Percentiles rank a stretch among this genome's conserved stretches.
Conservation (phyloP, 2,329 filamentous ascomycete species). For the Alternaria arbusti region DNA sequence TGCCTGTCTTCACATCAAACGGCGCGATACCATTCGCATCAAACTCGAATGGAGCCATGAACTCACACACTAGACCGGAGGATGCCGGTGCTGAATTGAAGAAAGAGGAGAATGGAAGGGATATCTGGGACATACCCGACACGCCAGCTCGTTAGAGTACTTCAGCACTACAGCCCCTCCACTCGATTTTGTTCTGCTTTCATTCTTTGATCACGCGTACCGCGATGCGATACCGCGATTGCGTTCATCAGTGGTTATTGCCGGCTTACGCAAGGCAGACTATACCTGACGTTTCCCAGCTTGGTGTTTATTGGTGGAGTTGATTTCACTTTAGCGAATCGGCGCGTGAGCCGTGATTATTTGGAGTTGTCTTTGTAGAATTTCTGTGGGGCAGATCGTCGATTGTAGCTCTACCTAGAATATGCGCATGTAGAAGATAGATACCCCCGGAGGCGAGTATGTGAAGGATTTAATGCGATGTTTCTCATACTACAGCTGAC, state of each 20-base stretch:
- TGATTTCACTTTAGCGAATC: not conserved
- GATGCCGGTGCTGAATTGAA: conserved; percentile 3
- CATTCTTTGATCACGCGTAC: not conserved
- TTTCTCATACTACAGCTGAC: not conserved
- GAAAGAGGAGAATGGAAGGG: conserved; percentile 16
- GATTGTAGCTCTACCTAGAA: not conserved
- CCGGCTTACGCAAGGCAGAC: not conserved
- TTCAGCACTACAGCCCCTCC: not conserved
- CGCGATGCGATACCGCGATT: not conserved
- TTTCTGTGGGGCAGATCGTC: not conserved
- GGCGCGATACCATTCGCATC: conserved; percentile 45
- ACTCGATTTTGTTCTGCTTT: not conserved
- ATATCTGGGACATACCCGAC: conserved; percentile 57
- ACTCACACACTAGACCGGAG: not conserved
- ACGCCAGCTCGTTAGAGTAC: conserved; percentile 44
- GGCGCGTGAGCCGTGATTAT: not conserved
- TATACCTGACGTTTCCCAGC: not conserved
- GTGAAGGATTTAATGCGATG: not conserved
- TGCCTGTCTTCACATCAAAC: conserved; percentile 58
- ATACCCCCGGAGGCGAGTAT: not conserved
- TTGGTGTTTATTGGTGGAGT: conserved; percentile 8
- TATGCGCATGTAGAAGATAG: conserved; percentile 9
- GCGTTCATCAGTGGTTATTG: conserved; percentile 1
- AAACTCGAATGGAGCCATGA: conserved; percentile 15
- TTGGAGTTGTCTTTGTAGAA: conserved; percentile 1